Base-by-base conservation (phyloP, 2,329 filamentous ascomycete species). In the Trichoderma sp. region DNA sequence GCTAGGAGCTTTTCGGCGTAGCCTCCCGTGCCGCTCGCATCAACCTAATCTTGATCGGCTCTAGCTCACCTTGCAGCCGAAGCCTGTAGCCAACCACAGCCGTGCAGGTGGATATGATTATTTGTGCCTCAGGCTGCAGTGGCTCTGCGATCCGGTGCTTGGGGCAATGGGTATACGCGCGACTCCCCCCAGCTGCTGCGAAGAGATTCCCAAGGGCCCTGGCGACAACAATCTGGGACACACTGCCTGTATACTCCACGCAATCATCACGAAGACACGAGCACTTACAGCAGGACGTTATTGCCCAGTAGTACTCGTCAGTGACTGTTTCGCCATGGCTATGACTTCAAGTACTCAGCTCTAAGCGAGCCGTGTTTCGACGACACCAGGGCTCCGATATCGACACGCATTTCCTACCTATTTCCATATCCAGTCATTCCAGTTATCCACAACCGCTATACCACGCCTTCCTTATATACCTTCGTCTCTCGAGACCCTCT, bases 261-360 rank as follows among this genome's bases (percentile, higher is more conserved):
- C 63, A 70, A 47, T 63, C 35, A 68, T 69, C 53, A 64, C 62
- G 71, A 72, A 53, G 67, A 72, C 71, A 70, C 68, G 40, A 70
- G 68, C 63, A n/a, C 70, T 68, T 69, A 68, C 66, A 55, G 40
- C 63, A 64, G 60, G 35, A 65, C 27, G 37, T 43, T 35, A 66
- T 67, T 56, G 68, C 43, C 63, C 43, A 43, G 49, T 57, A 60
- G 56, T 55, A 43, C 59, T 70, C 66, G 69, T 55, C 33, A 55
- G 55, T 27, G 33, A 60, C 61, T 64, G 40, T 62, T 49, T 72
- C 71, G 70, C 68, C 59, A 77, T 76, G 74, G 69, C 58, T 49
- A 63, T 55, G 53, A 71, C 27, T 35, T 64, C 70, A 37, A 37
- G 47, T 66, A 19, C 62, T 24, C 67, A 61, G 72, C 70, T 72